Evolutionary conservation across 768 basidiomycete genomes (phyloP).

Genomic region (Xerocomus brunneocitrinus): DNA sequence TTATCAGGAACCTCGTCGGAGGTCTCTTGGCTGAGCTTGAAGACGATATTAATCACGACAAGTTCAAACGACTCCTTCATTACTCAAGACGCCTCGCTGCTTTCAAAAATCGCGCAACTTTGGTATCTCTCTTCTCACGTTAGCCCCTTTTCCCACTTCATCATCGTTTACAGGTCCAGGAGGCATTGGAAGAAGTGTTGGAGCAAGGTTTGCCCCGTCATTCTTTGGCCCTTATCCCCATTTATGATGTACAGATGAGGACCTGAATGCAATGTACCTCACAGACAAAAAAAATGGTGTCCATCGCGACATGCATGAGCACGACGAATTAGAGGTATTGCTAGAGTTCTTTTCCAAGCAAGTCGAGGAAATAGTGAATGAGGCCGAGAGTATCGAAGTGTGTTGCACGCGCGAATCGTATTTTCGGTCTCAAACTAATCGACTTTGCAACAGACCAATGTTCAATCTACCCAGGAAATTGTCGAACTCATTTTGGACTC

Average conservation of each 20-base stretch:
- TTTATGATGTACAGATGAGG: slow-evolving; percentile 62
- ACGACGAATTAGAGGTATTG: slow-evolving; percentile 89
- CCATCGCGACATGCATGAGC: slow-evolving; percentile 66
- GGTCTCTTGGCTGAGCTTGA: slow-evolving; percentile 90
- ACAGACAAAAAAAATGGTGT: slow-evolving; percentile 71
- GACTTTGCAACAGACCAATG: slow-evolving; percentile 53
- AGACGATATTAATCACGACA: slow-evolving; percentile 92
- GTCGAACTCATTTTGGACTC: slow-evolving; percentile 95
- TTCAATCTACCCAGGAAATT: slow-evolving; percentile 97
- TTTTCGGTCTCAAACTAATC: not conserved
- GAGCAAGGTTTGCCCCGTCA: slow-evolving; percentile 62
- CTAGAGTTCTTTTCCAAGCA: slow-evolving; percentile 96
- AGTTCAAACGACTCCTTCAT: slow-evolving; percentile 86
- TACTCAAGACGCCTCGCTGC: slow-evolving; percentile 84
- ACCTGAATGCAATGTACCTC: slow-evolving; percentile 92
- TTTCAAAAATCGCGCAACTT: slow-evolving; percentile 87
- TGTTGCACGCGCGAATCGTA: slow-evolving; percentile 10
- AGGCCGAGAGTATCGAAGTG: slow-evolving; percentile 84
- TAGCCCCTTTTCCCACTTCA: not conserved
- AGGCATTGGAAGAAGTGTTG: slow-evolving; percentile 87
- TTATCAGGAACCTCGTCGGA: slow-evolving; percentile 86
- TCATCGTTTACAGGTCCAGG: slow-evolving; percentile 58
- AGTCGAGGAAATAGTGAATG: slow-evolving; percentile 93
- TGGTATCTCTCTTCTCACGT: slow-evolving; percentile 42
- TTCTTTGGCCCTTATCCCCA: not conserved